Base-by-base conservation (phyloP, 371 early-diverging fungal genomes). In the Mortierella sp. region DNA sequence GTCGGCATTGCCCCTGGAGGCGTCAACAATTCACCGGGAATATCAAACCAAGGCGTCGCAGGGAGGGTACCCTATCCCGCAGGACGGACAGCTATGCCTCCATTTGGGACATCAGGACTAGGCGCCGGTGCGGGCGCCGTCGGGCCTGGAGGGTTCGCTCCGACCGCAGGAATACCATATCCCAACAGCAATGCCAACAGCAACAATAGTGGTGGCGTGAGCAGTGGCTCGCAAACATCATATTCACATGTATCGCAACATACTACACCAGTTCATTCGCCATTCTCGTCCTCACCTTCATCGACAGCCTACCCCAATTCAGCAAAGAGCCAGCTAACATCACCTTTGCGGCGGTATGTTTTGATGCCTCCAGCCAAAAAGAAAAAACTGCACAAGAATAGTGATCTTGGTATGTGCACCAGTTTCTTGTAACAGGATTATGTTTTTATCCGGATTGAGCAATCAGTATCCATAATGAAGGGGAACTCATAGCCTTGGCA, bases 361-460 rank as follows among this genome's bases (percentile, higher is more conserved):
- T 68, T 89, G 23, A 80, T 84, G 37, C 86, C 88, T 52, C 88
- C 87, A 16, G 70, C 74, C 23, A 82, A 81, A 23, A 77, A 76
- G 66, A 72, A 70, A 50, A 83, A 79, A 48, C 63, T 86, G 9
- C 85, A 84, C 70, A 86, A 83, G 66, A 71, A 86, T 12, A 87
- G 86, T 80, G 81, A 81, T 57, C 62, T 81, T 11, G 81, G 81
- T 76, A 72, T 55, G 62, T 21, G 12, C 21, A 43, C 16, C 14
- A 28, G 29, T 25, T 14, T 19, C 37, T 1, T 15, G 23, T 16
- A 28, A 48, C 25, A 60, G 18, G n/a, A 25, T 9, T 7, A 46
- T 53, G n/a, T 30, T n/a, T 23, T 53, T 26, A 4, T 12, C 26
- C 53, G 53, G 53, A 53, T 19, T 26, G 21, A 12, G 37, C 9